Base-by-base conservation (phyloP, 768 basidiomycete species). In the Lactifluus echinatus region DNA sequence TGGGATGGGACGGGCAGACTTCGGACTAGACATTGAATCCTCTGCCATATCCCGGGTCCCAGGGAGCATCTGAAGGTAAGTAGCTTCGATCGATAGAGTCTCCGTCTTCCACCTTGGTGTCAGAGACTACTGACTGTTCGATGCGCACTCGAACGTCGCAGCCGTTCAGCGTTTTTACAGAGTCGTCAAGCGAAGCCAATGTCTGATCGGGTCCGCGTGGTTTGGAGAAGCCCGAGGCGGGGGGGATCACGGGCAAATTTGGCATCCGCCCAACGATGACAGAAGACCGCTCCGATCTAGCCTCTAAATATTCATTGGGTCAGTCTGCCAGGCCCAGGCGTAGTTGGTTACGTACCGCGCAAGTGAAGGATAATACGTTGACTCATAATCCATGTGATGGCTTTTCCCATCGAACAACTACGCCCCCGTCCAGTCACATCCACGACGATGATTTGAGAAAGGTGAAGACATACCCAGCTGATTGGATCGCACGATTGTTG, bases 351-450 rank as follows among this genome's bases (percentile, higher is more conserved):
- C 67, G 57, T 60, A 71, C 71, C 67, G 24, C 66, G 69, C 11
- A 71, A 63, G 42, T 71, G 70, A 42, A 70, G 67, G 50, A 73
- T 66, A 57, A 73, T 66, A 15, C 68, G 64, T 53, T 72, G 71
- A 56, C 67, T 68, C 71, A 67, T 70, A 55, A 70, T 72, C 71
- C 69, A 72, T 15, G 70, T 68, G 23, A 68, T 45, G 2, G 67
- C 64, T 58, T 71, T 71, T 46, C 66, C 73, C n/a, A 71, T 59
- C 23, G 70, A 64, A 10, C 67, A 64, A 36, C 71, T 73, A 40
- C 4, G n/a, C 37, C 17, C 0, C n/a, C n/a, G n/a, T 0, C 26
- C 29, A 14, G 50, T 40, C 43, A 40, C 52, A 28, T 39, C 34
- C 10, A 44, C 42, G 26, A 55, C 23, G 12, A 36, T 8, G 26